These are phyloP conservation scores for Scleromitrula shiraiana DNA, from an alignment of 2,329 filamentous ascomycete genomes.

Conservation along the genomic window DNA sequence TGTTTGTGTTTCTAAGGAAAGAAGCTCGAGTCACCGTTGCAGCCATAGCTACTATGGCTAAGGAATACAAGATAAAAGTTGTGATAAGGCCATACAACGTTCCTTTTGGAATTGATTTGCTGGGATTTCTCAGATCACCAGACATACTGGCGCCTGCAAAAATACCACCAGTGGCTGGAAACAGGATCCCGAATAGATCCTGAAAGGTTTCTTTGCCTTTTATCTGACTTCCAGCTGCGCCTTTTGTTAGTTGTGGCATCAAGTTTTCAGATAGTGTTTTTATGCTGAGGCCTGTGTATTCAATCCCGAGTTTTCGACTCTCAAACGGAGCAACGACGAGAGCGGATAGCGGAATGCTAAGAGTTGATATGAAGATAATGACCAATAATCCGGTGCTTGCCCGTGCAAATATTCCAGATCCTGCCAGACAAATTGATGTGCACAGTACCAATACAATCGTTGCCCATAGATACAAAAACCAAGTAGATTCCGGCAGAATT, in stretches of 20 bases:
- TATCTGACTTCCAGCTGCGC: slow-evolving; percentile 53
- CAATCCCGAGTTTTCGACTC: slow-evolving; percentile 51
- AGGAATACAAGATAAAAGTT: slow-evolving; percentile 67
- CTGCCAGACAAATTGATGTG: slow-evolving; percentile 68
- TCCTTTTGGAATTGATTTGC: slow-evolving; percentile 77
- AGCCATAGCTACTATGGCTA: slow-evolving; percentile 73
- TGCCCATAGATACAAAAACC: slow-evolving; percentile 69
- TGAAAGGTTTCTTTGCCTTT: slow-evolving; percentile 63
- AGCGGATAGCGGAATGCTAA: slow-evolving; percentile 78
- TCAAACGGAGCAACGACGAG: slow-evolving; percentile 60
- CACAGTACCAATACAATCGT: slow-evolving; percentile 64
- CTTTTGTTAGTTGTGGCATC: slow-evolving; percentile 55
- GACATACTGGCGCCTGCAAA: slow-evolving; percentile 82
- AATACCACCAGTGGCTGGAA: slow-evolving; percentile 56
- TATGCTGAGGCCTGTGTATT: slow-evolving; percentile 70
- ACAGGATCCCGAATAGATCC: slow-evolving; percentile 78
- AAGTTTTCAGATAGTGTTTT: slow-evolving; percentile 68
- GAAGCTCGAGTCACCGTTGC: slow-evolving; percentile 66
- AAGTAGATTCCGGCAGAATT: slow-evolving; percentile 61
- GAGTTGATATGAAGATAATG: slow-evolving; percentile 62
- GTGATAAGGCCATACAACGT: slow-evolving; percentile 69
- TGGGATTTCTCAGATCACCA: slow-evolving; percentile 73
- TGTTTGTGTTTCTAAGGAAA: slow-evolving; percentile 59
- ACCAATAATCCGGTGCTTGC: slow-evolving; percentile 70
- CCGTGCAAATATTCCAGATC: slow-evolving; percentile 71